phyloP scores from a whole-genome alignment of 139 green algal species.

The Closterium sp. region DNA sequence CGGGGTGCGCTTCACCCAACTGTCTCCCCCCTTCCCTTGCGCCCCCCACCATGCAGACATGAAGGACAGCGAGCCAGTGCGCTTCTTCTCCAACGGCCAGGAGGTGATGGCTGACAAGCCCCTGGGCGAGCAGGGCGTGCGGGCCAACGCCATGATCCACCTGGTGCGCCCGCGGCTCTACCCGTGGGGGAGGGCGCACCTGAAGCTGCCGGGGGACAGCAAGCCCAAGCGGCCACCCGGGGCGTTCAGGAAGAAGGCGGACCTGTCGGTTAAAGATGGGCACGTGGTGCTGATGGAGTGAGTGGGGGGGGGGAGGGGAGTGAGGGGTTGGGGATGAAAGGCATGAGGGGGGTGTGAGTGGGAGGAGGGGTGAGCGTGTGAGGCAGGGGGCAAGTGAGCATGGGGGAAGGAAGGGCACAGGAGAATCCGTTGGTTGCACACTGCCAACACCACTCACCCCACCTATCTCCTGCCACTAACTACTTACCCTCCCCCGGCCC shows the following conservation, averaged over 20 bases:
- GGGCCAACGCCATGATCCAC: conserved; percentile 31
- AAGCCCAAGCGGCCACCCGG: conserved; percentile 53
- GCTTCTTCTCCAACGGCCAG: conserved; percentile 12
- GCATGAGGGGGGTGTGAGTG: background rate
- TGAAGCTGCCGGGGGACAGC: conserved; percentile 1
- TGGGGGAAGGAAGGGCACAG: no score
- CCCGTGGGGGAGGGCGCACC: conserved; percentile 34
- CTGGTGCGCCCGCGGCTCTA: conserved; percentile 28
- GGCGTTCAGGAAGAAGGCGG: conserved; percentile 59
- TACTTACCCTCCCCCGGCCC: background rate
- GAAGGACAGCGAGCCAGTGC: conserved; percentile 25
- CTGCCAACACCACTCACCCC: no score
- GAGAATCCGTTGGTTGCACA: no score
- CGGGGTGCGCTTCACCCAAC: no score
- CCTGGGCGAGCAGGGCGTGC: conserved; percentile 22
- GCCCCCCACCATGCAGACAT: background rate
- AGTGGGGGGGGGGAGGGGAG: background rate
- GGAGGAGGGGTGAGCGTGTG: background rate
- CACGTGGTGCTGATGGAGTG: conserved; percentile 63
- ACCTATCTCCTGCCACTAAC: background rate
- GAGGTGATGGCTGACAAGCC: conserved; percentile 8
- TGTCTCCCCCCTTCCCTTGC: background rate
- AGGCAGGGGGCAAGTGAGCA: no score
- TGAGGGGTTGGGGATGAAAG: background rate
- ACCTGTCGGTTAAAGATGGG: conserved; percentile 63